A percentile compares a stretch with the other conserved stretches of the same genome.
These are phyloP conservation scores for Scutellaria barbata DNA, from an alignment of 257 asterid species.

Conservation along the genomic window DNA sequence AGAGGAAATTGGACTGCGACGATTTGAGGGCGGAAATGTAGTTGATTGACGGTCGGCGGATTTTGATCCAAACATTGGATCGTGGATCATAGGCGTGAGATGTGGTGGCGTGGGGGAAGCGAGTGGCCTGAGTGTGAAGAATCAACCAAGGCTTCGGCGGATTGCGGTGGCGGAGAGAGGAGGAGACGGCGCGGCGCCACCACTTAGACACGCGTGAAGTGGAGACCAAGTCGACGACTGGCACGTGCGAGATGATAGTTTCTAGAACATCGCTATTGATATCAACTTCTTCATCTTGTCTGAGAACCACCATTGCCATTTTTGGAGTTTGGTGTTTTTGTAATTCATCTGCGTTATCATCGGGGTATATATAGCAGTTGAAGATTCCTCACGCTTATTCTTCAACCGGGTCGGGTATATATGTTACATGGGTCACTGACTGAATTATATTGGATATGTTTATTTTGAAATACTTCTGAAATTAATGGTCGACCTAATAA, in stretches of 20 bases:
- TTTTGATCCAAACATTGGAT: slow-evolving; percentile 53
- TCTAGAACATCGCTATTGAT: slow-evolving; percentile 63
- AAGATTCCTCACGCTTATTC: too few relatives aligned
- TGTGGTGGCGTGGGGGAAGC: slow-evolving; percentile 49
- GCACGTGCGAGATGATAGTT: slow-evolving; percentile 53
- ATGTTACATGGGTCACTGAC: too few relatives aligned
- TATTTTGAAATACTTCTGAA: too few relatives aligned
- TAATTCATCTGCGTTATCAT: too few relatives aligned
- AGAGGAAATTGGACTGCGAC: slow-evolving; percentile 60
- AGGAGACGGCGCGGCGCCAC: slow-evolving; percentile 59
- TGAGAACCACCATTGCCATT: background rate
- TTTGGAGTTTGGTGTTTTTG: background rate
- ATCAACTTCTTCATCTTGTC: slow-evolving; percentile 38
- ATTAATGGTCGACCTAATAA: too few relatives aligned
- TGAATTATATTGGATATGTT: too few relatives aligned
- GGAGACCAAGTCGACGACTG: slow-evolving; percentile 57
- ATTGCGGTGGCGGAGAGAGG: slow-evolving; percentile 63
- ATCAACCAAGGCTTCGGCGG: slow-evolving; percentile 70
- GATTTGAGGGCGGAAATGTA: slow-evolving; percentile 51
- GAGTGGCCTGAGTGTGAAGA: slow-evolving; percentile 58
- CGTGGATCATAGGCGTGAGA: slow-evolving; percentile 67
- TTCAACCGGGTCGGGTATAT: background rate
- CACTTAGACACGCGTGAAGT: slow-evolving; percentile 58
- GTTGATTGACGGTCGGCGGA: slow-evolving; percentile 48
- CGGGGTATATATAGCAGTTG: background rate